Base-by-base conservation (phyloP, 306 rosid genomes). In the Luffa aegyptiaca region DNA sequence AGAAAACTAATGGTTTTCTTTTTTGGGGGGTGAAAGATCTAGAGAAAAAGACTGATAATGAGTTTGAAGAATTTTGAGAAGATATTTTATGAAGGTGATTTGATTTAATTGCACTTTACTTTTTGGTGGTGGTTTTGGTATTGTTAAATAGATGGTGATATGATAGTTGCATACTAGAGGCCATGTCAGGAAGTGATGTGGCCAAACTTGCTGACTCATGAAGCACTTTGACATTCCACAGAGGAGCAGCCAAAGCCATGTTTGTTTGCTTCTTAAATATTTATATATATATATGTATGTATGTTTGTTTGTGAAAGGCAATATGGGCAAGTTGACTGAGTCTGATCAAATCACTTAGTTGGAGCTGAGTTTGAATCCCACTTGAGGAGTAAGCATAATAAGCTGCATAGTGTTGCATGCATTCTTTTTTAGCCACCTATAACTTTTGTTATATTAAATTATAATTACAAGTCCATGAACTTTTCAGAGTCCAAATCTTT, bases 281-380 rank as follows among this genome's bases (percentile, higher is more conserved):
- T 11, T 46, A 26, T 46, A 45, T 17, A 41, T 66, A 4, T 37
- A n/a, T 85, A n/a, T 85, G 66, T 84, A 79, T 81, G 33, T 76
- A 21, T 86, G 74, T 84, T 76, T 79, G 18, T 75, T 82, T 70
- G 41, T 65, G 78, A 80, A 84, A 14, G 78, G 80, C 86, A 87
- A 87, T 80, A 82, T 16, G 86, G 82, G 72, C 91, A 88, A 93
- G 90, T 89, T 90, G 95, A 87, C 88, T 79, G 45, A 77, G 76
- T 57, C 79, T 85, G 86, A 73, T 86, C 78, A 82, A 85, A 84
- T 85, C 80, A 78, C 85, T 82, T 72, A 82, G 91, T 90, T 58
- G 96, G 86, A 89, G 92, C 88, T 82, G 95, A 93, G 92, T 90
- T 77, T 85, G 95, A 89, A 85, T 87, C 90, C 98, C 98, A 93